Evolutionary conservation across 78 protist genomes (phyloP).

Genomic region (Dictyostelium firmibasis): DNA sequence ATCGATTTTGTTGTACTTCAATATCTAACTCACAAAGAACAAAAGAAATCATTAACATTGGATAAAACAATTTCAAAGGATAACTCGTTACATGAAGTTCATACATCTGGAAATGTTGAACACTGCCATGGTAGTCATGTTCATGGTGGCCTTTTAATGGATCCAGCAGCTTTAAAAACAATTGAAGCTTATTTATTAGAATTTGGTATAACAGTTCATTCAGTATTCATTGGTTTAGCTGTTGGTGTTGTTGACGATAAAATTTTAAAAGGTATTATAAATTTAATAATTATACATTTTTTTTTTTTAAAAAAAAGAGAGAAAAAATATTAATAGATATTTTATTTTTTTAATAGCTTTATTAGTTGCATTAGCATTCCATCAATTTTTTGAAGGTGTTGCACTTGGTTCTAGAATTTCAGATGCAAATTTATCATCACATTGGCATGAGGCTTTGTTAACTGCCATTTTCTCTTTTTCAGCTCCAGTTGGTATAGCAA

Average conservation of each 20-base stretch:
- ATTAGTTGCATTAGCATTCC: constrained; percentile 59
- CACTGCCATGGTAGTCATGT: constrained; percentile 14
- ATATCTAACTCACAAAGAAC: constrained; percentile 4
- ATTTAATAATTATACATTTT: neutral
- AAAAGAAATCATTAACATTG: neutral
- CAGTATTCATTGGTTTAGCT: constrained; percentile 74
- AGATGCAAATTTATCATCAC: constrained; percentile 14
- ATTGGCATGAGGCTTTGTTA: constrained; percentile 3
- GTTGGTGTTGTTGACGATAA: constrained; percentile 28
- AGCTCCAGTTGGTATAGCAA: constrained; percentile 79
- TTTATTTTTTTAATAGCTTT: neutral
- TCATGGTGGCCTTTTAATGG: constrained; percentile 14
- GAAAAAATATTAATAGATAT: neutral
- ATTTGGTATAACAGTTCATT: constrained; percentile 72
- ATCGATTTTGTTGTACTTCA: neutral
- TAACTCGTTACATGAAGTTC: neutral
- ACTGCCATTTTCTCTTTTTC: constrained; percentile 62
- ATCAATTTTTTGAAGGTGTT: constrained; percentile 83
- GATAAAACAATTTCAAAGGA: neutral
- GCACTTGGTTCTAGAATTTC: constrained; percentile 45
- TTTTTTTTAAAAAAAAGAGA: too few relatives aligned
- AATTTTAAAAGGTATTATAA: constrained; percentile 3
- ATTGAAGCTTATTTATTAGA: constrained; percentile 55
- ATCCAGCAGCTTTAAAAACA: constrained; percentile 8
- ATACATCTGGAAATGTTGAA: neutral